These are phyloP conservation scores for Fagus crenata DNA, from an alignment of 306 rosid species.

Conservation along the genomic window DNA sequence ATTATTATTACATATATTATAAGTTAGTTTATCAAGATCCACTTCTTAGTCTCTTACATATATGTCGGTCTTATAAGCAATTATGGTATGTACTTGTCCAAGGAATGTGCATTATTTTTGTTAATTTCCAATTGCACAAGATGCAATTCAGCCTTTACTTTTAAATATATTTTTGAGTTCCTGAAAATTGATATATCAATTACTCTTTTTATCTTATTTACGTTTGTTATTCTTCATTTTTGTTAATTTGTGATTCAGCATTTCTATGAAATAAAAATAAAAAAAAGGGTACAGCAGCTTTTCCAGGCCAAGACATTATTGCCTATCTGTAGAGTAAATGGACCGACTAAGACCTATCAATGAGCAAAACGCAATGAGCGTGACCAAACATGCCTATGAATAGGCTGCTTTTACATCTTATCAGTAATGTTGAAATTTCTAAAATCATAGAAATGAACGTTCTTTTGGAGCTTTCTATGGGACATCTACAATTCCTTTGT, in stretches of 20 bases:
- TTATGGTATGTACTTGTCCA: no score
- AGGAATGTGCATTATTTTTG: not conserved
- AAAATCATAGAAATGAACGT: not conserved
- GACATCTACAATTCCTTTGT: constrained; percentile 30
- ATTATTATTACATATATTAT: no score
- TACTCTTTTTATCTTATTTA: not conserved
- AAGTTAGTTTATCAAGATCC: no score
- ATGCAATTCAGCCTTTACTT: not conserved
- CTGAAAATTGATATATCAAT: not conserved
- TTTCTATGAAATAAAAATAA: not conserved
- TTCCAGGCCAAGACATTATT: constrained; percentile 32
- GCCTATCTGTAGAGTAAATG: constrained; percentile 42
- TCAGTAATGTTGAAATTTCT: not conserved
- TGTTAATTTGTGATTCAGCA: not conserved
- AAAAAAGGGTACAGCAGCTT: not conserved
- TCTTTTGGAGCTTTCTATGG: constrained; percentile 37
- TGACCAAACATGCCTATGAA: constrained; percentile 40
- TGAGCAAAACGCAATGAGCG: constrained; percentile 70
- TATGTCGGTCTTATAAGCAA: no score
- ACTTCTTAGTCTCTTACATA: no score
- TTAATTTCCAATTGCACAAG: not conserved
- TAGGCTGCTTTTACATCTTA: not conserved
- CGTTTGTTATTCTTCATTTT: not conserved
- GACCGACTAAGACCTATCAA: constrained; percentile 50
- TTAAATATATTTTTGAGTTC: not conserved